Percentiles rank a stretch among this genome's conserved stretches.
Conservation (phyloP, 257 asterid species). For the Cruciata laevipes region DNA sequence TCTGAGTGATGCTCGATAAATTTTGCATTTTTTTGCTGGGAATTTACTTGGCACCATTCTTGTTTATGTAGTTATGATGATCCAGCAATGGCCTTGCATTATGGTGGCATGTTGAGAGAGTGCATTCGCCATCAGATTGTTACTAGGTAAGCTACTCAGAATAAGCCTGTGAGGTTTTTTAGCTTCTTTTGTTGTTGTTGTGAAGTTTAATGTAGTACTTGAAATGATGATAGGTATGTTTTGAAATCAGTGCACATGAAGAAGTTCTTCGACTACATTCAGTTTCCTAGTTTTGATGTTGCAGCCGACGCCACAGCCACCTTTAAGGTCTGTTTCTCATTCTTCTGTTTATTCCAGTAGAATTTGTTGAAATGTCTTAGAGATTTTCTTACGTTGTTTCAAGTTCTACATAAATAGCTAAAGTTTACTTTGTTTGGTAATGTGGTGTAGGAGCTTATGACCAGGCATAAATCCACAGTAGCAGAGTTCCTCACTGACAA, state of each 20-base stretch:
- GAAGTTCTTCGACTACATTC: constrained; percentile 67
- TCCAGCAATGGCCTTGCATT: constrained; percentile 68
- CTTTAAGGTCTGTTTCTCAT: constrained; percentile 50
- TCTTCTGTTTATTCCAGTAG: not conserved
- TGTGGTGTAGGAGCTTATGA: constrained; percentile 66
- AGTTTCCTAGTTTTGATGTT: constrained; percentile 82
- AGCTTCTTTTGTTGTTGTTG: not conserved
- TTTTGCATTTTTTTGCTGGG: not conserved
- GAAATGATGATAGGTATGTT: constrained; percentile 39
- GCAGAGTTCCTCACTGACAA: constrained; percentile 66
- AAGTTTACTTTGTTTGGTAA: constrained; percentile 16
- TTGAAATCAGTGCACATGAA: constrained; percentile 55
- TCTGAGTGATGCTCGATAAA: not conserved
- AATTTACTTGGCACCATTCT: not conserved
- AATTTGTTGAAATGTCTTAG: not conserved
- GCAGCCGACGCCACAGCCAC: constrained; percentile 95
- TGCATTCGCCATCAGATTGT: constrained; percentile 85
- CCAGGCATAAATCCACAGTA: constrained; percentile 88
- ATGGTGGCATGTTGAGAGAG: constrained; percentile 83
- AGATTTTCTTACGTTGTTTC: not conserved
- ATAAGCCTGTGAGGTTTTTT: not conserved
- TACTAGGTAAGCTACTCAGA: constrained; percentile 45
- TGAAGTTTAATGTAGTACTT: not conserved
- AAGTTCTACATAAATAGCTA: not conserved
- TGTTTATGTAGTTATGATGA: constrained; percentile 55